Evolutionary conservation across 768 basidiomycete species (phyloP), one percentile per base, ranked within the genome.

Genomic region (Lactarius evosmus): DNA sequence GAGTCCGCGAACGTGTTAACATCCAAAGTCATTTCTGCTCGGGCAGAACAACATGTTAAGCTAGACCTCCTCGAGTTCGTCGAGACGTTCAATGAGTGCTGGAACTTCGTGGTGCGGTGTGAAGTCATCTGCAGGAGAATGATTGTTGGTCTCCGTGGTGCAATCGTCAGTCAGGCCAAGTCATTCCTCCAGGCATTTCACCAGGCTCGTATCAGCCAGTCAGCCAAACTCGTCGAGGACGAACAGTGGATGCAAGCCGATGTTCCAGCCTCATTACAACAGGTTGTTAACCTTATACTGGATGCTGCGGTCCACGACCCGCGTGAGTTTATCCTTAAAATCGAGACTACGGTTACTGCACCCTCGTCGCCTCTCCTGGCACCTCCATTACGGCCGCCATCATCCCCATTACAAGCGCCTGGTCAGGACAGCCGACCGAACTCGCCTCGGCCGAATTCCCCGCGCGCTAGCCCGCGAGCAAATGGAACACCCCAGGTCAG

Each of bases 201-300:
- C 72, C 87, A 94, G 68, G 75, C 81, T 12, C 82, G 89, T 56
- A 83, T 98, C 50, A 83, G 87, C 3, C 82, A 82, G 60, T 90
- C 89, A 3, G 95, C 96, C 30, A 93, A 89, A 73, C 77, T 93
- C 30, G 96, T 99, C 8, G 95, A 98, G 74, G 94, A 98, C 68
- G 97, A 99, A 72, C 89, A 88, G 64, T 98, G 97, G 97, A 85
- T 80, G 62, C 89, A 90, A 17, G 80, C 85, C 16, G 92, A 97
- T 61, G 85, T 96, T 16, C 77, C 86, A 1, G 71, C 78, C 4
- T 67, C 77, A 4, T 75, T 91, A 30, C 96, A 98, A 75, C 82
- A 80, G 55, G 78, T 85, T n/a, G 81, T 87, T 40, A 82, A 91
- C 69, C 77, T 88, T 9, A 75, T 99, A 56, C 81, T 97, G 19